Conservation (phyloP, 768 basidiomycete species). For the Phlebiopsis flavidoalba region DNA sequence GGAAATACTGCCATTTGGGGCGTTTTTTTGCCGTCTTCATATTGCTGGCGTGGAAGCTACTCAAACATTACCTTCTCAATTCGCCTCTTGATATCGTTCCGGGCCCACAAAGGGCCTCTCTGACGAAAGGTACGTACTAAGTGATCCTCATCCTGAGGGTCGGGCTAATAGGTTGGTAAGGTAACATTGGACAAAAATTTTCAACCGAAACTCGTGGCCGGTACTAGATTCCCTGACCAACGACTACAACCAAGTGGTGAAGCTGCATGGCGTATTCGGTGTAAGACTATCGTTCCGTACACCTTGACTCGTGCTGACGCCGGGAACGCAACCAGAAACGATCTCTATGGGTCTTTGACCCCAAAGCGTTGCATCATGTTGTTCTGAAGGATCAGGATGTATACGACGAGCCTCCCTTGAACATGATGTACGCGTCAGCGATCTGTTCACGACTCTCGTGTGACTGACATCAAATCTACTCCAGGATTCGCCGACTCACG, state of each 20-base stretch:
- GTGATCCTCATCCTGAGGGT: too few relatives aligned
- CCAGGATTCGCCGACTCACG: background rate
- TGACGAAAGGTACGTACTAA: too few relatives aligned
- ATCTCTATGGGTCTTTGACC: conserved; percentile 45
- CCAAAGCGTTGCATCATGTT: conserved; percentile 42
- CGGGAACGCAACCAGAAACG: conserved; percentile 31
- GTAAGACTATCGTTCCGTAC: conserved; percentile 21
- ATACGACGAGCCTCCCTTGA: conserved; percentile 41
- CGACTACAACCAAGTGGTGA: conserved; percentile 38
- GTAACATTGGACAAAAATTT: too few relatives aligned
- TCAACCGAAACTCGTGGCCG: background rate
- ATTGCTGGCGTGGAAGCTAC: too few relatives aligned
- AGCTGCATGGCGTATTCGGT: conserved; percentile 43
- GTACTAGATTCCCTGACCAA: conserved; percentile 9
- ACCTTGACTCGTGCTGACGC: background rate
- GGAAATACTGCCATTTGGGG: too few relatives aligned
- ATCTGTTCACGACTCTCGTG: background rate
- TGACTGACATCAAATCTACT: background rate
- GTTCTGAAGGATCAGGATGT: conserved; percentile 43
- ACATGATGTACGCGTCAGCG: conserved; percentile 32
- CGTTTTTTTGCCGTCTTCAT: too few relatives aligned
- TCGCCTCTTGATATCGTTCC: too few relatives aligned
- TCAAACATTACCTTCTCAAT: too few relatives aligned
- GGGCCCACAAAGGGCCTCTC: too few relatives aligned
- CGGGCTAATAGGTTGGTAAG: too few relatives aligned